Conservation (phyloP, 116 monocot genomes). For the Posidonia oceanica region DNA sequence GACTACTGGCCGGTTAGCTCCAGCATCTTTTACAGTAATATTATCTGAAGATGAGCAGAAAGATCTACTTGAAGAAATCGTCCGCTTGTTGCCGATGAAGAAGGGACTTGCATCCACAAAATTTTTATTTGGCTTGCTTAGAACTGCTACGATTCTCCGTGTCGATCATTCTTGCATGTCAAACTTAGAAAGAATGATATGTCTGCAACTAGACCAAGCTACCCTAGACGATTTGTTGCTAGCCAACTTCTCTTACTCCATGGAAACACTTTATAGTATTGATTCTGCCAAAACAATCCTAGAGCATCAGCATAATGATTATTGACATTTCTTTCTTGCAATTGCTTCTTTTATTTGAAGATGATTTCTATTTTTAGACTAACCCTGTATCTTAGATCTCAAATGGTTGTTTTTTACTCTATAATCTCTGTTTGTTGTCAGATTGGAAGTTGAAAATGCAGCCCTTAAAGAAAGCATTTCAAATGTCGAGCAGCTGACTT, state of each 20-base stretch:
- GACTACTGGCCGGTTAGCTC: background rate
- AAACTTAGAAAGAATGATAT: slow-evolving; percentile 62
- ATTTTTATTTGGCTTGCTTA: slow-evolving; percentile 56
- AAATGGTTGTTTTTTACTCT: background rate
- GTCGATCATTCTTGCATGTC: slow-evolving; percentile 37
- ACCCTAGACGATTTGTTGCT: slow-evolving; percentile 64
- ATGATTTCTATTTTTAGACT: too few relatives aligned
- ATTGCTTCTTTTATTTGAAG: too few relatives aligned
- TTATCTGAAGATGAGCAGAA: slow-evolving; percentile 58
- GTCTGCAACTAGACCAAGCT: slow-evolving; percentile 70
- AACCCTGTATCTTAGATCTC: too few relatives aligned
- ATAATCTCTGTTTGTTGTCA: slow-evolving; percentile 9
- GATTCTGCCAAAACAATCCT: slow-evolving; percentile 62
- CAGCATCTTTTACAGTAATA: slow-evolving; percentile 8
- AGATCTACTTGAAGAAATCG: slow-evolving; percentile 52
- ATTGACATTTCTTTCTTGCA: too few relatives aligned
- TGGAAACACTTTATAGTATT: slow-evolving; percentile 70
- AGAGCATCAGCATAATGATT: slow-evolving; percentile 12
- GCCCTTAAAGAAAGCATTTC: slow-evolving; percentile 53
- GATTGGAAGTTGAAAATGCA: slow-evolving; percentile 66
- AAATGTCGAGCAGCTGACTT: slow-evolving; percentile 58
- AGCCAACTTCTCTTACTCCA: slow-evolving; percentile 48
- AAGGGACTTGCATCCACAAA: slow-evolving; percentile 54
- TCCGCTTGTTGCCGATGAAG: slow-evolving; percentile 35
- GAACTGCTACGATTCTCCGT: slow-evolving; percentile 61